phyloP scores from a whole-genome alignment of 805 yeast species.

The Saturnispora hagleri region DNA sequence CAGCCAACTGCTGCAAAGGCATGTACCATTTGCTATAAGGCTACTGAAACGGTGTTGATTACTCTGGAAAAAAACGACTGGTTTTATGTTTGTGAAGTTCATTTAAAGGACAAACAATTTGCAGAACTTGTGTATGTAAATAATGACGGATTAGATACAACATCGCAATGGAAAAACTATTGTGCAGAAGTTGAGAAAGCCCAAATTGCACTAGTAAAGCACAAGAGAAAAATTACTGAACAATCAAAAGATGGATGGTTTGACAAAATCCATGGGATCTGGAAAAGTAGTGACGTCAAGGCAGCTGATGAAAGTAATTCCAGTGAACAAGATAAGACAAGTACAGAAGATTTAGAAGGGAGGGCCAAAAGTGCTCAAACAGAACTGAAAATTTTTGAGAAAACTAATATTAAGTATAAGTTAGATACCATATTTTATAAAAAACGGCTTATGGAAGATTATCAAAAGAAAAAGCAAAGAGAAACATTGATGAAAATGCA shows the following conservation, averaged over 20 bases:
- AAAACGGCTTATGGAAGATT: slow-evolving; percentile 30
- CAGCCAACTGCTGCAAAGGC: slow-evolving; percentile 34
- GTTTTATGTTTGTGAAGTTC: slow-evolving; percentile 42
- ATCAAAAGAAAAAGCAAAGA: slow-evolving; percentile 27
- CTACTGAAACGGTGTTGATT: slow-evolving; percentile 37
- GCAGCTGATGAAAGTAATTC: neutral
- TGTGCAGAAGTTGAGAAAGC: slow-evolving; percentile 18
- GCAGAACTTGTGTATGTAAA: slow-evolving; percentile 31
- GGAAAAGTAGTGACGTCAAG: neutral
- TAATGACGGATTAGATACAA: slow-evolving; percentile 11
- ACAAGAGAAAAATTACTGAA: slow-evolving; percentile 23
- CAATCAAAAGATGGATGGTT: slow-evolving; percentile 6
- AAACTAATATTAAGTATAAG: slow-evolving; percentile 30
- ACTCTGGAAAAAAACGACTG: slow-evolving; percentile 38
- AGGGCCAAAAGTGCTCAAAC: neutral
- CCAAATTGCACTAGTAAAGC: slow-evolving; percentile 29
- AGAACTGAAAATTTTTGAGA: slow-evolving; percentile 18
- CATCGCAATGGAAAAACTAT: slow-evolving; percentile 18
- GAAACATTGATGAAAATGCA: slow-evolving; percentile 27
- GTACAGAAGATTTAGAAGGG: slow-evolving; percentile 8
- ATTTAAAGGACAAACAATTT: slow-evolving; percentile 38
- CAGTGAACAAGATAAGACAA: slow-evolving; percentile 1
- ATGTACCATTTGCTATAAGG: slow-evolving; percentile 44
- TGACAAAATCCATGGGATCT: slow-evolving; percentile 1
- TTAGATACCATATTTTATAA: slow-evolving; percentile 35